Evolutionary conservation across 768 basidiomycete species (phyloP), one percentile per base, ranked within the genome.

Genomic region (Hygrocybe punicea): DNA sequence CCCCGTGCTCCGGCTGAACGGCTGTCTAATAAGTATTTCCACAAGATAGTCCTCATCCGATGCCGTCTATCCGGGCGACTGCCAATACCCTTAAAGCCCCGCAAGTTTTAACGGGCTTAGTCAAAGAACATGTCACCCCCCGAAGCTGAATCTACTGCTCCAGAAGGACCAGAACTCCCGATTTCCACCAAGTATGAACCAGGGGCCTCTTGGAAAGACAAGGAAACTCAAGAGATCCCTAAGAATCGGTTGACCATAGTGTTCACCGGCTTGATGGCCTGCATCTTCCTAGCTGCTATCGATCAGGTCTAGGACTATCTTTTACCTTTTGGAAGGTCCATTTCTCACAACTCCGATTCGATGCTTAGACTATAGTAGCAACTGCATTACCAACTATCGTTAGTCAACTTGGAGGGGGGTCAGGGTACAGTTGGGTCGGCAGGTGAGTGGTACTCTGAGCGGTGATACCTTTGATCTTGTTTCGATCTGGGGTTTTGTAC

Each of bases 381-480:
- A 89, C 87, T 6, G 87, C 88, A n/a, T 71, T 90, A 29, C 87
- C 88, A 1, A 88, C 86, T 0, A 89, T 91, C 50, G 84, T 87
- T 10, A 68, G 63, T n/a, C 66, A 86, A 21, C 77, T 90, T 0
- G 82, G 85, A 44, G 86, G 84, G 24, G 85, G 84, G 5, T 77
- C 68, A 13, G 74, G 75, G 36, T 89, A 90, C 59, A 83, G 85
- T 51, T 90, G 89, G 88, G 84, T 89, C 37, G 85, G 85, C 55
- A 85, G 80, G 86, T 84, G 51, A 14, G 76, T 68, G 19, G 16
- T 36, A 23, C 17, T 37, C 0, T 39, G 35, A 6, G 44, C 6
- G 2, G 44, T n/a, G n/a, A n/a, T n/a, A 24, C 48, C 33, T 46
- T 54, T 42, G 34, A 11, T 55, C 58, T 40, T 19, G 40, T n/a